A percentile compares a stretch with the other conserved stretches of the same genome.
Evolutionary conservation across 2,329 filamentous ascomycete genomes (phyloP).

Genomic region (Myriangium duriaei): DNA sequence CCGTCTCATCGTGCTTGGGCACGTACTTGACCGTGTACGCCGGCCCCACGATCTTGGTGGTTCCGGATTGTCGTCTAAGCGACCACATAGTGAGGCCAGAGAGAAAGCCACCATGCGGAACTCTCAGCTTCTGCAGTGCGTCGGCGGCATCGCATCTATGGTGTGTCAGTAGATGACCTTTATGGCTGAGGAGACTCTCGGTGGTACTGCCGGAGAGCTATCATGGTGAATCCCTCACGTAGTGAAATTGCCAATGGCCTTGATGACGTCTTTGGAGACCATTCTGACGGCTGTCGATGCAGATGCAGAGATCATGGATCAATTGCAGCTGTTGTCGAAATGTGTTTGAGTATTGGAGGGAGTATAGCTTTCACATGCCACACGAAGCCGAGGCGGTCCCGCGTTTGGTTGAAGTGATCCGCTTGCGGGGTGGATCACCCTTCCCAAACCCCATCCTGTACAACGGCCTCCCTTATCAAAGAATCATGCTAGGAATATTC

Average conservation of each 20-base stretch:
- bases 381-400: too few species aligned
- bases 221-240: conserved; percentile 11
- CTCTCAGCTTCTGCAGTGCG: conserved; percentile 37
- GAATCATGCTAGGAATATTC: too few species aligned
- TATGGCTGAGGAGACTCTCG: not conserved
- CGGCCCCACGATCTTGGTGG: conserved; percentile 42
- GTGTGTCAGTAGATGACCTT: not conserved
- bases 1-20: conserved; percentile 31
- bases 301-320: too few species aligned
- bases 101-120: conserved; percentile 40
- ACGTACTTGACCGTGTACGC: conserved; percentile 45
- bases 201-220: conserved; percentile 1
- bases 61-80: conserved; percentile 37
- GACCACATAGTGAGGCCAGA: conserved; percentile 44
- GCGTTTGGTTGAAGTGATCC: too few species aligned
- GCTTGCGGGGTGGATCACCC: too few species aligned
- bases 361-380: too few species aligned
- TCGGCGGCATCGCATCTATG: conserved; percentile 40
- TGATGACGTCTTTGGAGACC: conserved; percentile 11
- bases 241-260: conserved; percentile 16
- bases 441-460: too few species aligned
- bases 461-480: too few species aligned
- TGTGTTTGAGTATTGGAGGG: too few species aligned
- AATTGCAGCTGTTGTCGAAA: too few species aligned
- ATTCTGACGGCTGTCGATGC: too few species aligned